Percentiles rank a stretch among this genome's conserved stretches.
phyloP scores from a whole-genome alignment of 192 early-diverging fungal species.

The Thamnidium elegans region DNA sequence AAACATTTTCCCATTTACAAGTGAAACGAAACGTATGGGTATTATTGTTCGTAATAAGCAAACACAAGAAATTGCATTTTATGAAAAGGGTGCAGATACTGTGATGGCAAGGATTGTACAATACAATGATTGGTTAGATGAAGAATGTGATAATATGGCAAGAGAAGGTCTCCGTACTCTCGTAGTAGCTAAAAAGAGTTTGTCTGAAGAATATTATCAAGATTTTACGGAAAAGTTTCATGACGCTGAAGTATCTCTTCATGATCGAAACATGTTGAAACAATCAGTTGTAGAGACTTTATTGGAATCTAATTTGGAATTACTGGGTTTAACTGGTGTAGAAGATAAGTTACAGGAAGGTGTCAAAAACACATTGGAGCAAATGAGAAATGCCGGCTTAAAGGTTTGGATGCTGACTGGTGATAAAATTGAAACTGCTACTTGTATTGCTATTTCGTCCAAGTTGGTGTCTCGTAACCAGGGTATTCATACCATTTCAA shows the following conservation, averaged over 20 bases:
- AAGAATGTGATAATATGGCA: slow-evolving; percentile 97
- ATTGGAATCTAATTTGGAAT: slow-evolving; percentile 84
- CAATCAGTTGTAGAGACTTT: slow-evolving; percentile 61
- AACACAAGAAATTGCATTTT: slow-evolving; percentile 82
- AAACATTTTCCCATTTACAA: slow-evolving; percentile 93
- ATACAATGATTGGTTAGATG: slow-evolving; percentile 96
- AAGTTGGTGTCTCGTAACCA: slow-evolving; percentile 91
- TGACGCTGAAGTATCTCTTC: slow-evolving; percentile 70
- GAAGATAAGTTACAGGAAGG: slow-evolving; percentile 96
- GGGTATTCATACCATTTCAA: slow-evolving; percentile 76
- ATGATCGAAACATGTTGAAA: slow-evolving; percentile 70
- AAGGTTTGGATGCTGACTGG: slow-evolving; percentile 97
- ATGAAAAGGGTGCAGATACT: slow-evolving; percentile 91
- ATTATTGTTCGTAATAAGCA: slow-evolving; percentile 74
- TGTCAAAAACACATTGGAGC: slow-evolving; percentile 85
- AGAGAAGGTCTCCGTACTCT: slow-evolving; percentile 92
- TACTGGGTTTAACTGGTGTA: slow-evolving; percentile 91
- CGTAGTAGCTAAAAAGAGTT: slow-evolving; percentile 84
- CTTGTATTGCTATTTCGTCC: slow-evolving; percentile 91
- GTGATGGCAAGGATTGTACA: slow-evolving; percentile 88
- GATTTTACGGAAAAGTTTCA: slow-evolving; percentile 63
- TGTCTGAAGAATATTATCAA: slow-evolving; percentile 72
- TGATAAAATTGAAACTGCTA: slow-evolving; percentile 98
- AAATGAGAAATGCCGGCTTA: slow-evolving; percentile 89
- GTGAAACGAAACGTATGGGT: slow-evolving; percentile 97